Evolutionary conservation across 1,284 basidiomycete genomes (phyloP).

Genomic region (Calocybe gambosa): DNA sequence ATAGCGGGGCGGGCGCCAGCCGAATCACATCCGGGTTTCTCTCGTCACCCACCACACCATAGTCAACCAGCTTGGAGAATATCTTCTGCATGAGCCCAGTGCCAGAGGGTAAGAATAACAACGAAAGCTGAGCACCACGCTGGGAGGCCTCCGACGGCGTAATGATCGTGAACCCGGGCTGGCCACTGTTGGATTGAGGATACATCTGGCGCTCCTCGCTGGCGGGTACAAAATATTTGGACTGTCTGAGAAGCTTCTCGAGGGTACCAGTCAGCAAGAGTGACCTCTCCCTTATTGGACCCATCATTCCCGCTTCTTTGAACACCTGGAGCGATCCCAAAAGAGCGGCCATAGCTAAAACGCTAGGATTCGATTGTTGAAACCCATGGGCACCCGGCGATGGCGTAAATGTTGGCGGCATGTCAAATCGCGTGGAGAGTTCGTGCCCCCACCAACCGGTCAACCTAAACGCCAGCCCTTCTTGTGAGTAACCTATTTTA

Average conservation of each 20-base stretch:
- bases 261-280: conserved; percentile 66
- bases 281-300: conserved; percentile 63
- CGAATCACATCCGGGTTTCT: conserved; percentile 87
- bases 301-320: conserved; percentile 71
- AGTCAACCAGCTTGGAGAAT: conserved; percentile 51
- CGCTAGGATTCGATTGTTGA: conserved; percentile 91
- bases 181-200: conserved; percentile 19
- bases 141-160: conserved; percentile 65
- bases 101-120: conserved; percentile 66
- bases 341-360: conserved; percentile 74
- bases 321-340: conserved; percentile 81
- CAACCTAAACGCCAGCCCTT: conserved; percentile 43
- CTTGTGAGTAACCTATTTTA: not conserved
- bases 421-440: conserved; percentile 80
- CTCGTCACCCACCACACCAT: conserved; percentile 87
- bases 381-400: conserved; percentile 90
- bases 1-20: conserved; percentile 77
- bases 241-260: conserved; percentile 56
- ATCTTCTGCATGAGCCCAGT: conserved; percentile 69
- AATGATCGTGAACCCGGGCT: conserved; percentile 77
- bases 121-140: conserved; percentile 82
- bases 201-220: conserved; percentile 32
- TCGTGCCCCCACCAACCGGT: conserved; percentile 99
- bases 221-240: conserved; percentile 54
- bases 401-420: conserved; percentile 81